These are phyloP conservation scores for Fusarium avenaceum DNA, from an alignment of 2,329 filamentous ascomycete genomes.

Conservation along the genomic window DNA sequence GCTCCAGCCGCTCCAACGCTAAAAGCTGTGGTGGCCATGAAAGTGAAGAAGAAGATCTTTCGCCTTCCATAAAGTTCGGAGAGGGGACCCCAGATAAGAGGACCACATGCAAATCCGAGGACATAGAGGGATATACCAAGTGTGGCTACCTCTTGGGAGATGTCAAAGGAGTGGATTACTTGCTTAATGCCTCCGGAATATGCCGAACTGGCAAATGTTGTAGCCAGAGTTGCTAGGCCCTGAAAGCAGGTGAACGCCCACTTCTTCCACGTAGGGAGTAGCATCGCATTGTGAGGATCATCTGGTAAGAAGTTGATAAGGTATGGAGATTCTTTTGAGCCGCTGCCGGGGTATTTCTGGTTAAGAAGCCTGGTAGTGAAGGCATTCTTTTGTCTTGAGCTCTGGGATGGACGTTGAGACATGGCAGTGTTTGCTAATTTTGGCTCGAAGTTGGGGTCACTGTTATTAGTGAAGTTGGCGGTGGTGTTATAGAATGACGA, in stretches of 20 bases:
- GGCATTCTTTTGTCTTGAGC: neutral
- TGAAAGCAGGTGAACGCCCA: conserved; percentile 69
- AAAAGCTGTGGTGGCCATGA: conserved; percentile 69
- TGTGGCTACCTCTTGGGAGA: conserved; percentile 66
- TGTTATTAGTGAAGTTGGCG: neutral
- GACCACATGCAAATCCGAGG: conserved; percentile 71
- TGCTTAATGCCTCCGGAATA: conserved; percentile 69
- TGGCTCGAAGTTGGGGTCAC: neutral
- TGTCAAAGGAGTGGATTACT: conserved; percentile 67
- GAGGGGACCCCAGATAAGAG: conserved; percentile 74
- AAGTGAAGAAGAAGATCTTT: conserved; percentile 69
- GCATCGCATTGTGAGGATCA: conserved; percentile 75
- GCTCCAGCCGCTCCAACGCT: conserved; percentile 70
- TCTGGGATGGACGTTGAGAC: accelerated
- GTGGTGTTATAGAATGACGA: conserved; percentile 10
- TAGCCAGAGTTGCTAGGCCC: conserved; percentile 74
- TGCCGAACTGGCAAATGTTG: conserved; percentile 77
- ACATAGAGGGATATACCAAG: conserved; percentile 75
- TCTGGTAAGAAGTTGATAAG: conserved; percentile 76
- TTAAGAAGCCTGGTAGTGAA: conserved; percentile 4
- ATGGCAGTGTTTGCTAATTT: neutral
- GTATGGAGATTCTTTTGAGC: conserved; percentile 75
- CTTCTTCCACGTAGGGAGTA: conserved; percentile 67
- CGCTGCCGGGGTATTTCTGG: conserved; percentile 65
- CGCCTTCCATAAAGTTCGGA: conserved; percentile 74